Evolutionary conservation across 306 rosid genomes (phyloP).

Genomic region (Delonix regia): DNA sequence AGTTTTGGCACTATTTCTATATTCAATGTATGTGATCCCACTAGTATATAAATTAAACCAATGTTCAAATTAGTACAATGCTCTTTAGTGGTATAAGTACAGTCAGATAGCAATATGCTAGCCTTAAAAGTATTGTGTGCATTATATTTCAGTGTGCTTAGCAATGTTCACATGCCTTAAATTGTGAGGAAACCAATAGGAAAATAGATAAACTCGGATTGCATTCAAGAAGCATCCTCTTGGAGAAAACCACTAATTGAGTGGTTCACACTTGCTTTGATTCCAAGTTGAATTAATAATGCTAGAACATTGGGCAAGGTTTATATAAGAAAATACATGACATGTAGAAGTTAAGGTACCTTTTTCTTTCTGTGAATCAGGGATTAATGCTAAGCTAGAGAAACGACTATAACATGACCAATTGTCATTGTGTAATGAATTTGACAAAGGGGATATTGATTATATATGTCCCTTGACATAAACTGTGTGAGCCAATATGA

Average conservation of each 20-base stretch:
- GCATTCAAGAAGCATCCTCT: neutral
- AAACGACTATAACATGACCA: no score
- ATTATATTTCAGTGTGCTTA: neutral
- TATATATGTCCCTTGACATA: no score
- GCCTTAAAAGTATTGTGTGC: neutral
- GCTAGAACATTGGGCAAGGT: neutral
- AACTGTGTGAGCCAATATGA: no score
- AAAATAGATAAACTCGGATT: neutral
- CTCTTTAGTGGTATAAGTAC: neutral
- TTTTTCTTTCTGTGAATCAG: no score
- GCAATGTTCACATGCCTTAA: slow-evolving; percentile 19
- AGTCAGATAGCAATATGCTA: slow-evolving; percentile 33
- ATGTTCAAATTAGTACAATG: neutral
- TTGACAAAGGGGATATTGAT: no score
- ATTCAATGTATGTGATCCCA: neutral
- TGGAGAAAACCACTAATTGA: neutral
- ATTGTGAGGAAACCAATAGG: neutral
- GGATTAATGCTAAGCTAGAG: no score
- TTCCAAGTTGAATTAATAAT: neutral
- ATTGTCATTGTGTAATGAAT: no score
- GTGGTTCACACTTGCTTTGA: no score
- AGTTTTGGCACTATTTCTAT: no score
- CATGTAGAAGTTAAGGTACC: no score
- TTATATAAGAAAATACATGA: no score
- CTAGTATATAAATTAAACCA: neutral